Percentiles rank a stretch among this genome's conserved stretches.
Conservation (phyloP, 129 eudicot species). For the Apium graveolens region DNA sequence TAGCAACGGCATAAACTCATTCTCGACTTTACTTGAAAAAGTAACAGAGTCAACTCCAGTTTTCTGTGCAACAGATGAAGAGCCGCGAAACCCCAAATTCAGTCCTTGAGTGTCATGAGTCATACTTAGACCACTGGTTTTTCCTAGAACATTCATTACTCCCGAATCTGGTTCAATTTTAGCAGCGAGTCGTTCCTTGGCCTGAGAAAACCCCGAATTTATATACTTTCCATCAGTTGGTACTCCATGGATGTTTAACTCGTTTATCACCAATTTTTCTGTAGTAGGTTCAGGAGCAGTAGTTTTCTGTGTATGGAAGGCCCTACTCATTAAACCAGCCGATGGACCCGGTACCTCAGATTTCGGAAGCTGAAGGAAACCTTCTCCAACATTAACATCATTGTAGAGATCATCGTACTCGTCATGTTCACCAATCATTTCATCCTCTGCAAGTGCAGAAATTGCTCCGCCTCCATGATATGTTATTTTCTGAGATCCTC, state of each 20-base stretch:
- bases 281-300: constrained; percentile 39
- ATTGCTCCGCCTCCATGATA: constrained; percentile 80
- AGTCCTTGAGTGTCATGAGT: constrained; percentile 35
- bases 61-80: constrained; percentile 35
- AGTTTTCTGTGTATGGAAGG: constrained; percentile 46
- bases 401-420: constrained; percentile 91
- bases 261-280: constrained; percentile 30
- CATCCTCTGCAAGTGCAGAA: constrained; percentile 93
- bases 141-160: constrained; percentile 37
- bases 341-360: constrained; percentile 39
- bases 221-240: constrained; percentile 44
- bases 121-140: constrained; percentile 31
- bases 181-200: constrained; percentile 31
- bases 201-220: constrained; percentile 25
- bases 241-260: constrained; percentile 29
- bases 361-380: constrained; percentile 67
- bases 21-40: constrained; percentile 20
- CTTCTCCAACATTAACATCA: constrained; percentile 88
- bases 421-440: constrained; percentile 74
- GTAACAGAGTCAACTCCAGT: constrained; percentile 22
- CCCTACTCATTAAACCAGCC: constrained; percentile 32
- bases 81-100: constrained; percentile 51
- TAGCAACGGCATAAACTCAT: constrained; percentile 34
- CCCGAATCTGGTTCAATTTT: constrained; percentile 19
- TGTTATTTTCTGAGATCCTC: constrained; percentile 68